Evolutionary conservation across 345 rosid species (phyloP), one percentile per base, ranked within the genome.

Genomic region (Firmiana major): DNA sequence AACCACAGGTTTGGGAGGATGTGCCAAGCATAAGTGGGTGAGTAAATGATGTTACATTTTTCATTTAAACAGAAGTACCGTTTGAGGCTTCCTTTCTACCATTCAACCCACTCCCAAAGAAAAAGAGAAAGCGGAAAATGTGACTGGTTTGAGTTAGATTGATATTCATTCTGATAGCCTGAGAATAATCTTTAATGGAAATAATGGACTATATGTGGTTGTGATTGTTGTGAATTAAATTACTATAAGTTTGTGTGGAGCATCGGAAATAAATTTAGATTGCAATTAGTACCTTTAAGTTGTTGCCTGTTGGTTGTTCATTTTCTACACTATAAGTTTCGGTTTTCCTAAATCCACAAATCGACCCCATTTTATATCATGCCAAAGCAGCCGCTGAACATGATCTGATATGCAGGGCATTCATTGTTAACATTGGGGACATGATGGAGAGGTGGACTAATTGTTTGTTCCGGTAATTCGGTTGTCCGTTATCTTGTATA

Each of bases 381-480:
- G 40, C 58, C 65, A 42, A 36, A 69, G n/a, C 54, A 28, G 28
- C 13, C 49, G 48, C 36, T 13, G 9, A 12, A 42, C 24, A 31
- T 38, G 54, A 57, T 66, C 40, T 79, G 71, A 74, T 77, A 59
- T 79, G 67, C 87, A 93, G 97, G 84, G 85, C 95, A 46, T 88
- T 93, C 85, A 76, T 93, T 4, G 95, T 93, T 19, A 89, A 93
- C 86, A 85, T 91, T n/a, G 94, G 94, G 42, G 95, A 94, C 83
- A 83, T 91, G 86, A 87, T 89, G 97, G 97, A 94, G 86, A 87
- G 98, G 77, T 94, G 98, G 98, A 94, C 91, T 62, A 93, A 90
- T 66, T 86, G 94, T 71, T 75, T 88, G 77, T 94, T 90, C 84
- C 82, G 94, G 95, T 93, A 88, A 80, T 34, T 59, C 46, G 12